These are phyloP conservation scores for Penicillium robsamsonii DNA, from an alignment of 495 filamentous ascomycete genomes.

Conservation along the genomic window DNA sequence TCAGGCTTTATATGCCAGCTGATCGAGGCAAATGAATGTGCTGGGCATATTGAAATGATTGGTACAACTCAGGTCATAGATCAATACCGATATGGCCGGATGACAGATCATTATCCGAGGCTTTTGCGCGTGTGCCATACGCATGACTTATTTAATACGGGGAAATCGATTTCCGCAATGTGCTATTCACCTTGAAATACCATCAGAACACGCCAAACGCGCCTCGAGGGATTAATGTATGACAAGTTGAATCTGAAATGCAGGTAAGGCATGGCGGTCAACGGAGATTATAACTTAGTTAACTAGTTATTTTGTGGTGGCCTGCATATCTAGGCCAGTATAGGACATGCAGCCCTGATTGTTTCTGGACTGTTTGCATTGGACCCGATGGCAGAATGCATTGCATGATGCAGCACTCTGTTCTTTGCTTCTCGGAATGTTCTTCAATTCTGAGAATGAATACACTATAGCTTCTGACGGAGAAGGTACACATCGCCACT, in stretches of 20 bases:
- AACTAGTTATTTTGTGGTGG: neutral
- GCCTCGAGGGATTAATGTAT: too few species aligned
- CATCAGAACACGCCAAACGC: neutral
- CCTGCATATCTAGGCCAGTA: neutral
- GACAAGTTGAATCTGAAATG: too few species aligned
- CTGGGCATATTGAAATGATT: neutral
- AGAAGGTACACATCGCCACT: too few species aligned
- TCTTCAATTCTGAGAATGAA: too few species aligned
- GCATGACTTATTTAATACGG: neutral
- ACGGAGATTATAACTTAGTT: neutral
- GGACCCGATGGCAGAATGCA: neutral
- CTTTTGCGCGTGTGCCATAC: neutral
- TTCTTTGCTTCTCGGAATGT: too few species aligned
- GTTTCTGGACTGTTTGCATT: neutral
- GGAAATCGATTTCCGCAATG: neutral
- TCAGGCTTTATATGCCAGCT: neutral
- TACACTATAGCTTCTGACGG: too few species aligned
- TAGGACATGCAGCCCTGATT: neutral
- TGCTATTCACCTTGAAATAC: neutral
- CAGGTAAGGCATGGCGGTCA: too few species aligned
- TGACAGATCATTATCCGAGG: neutral
- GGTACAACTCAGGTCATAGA: neutral
- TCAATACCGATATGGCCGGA: neutral
- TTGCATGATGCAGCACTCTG: neutral
- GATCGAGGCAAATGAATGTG: neutral